Percentiles rank a stretch among this genome's conserved stretches.
Conservation (phyloP, 805 yeast genomes). For the Starmerella sp. region DNA sequence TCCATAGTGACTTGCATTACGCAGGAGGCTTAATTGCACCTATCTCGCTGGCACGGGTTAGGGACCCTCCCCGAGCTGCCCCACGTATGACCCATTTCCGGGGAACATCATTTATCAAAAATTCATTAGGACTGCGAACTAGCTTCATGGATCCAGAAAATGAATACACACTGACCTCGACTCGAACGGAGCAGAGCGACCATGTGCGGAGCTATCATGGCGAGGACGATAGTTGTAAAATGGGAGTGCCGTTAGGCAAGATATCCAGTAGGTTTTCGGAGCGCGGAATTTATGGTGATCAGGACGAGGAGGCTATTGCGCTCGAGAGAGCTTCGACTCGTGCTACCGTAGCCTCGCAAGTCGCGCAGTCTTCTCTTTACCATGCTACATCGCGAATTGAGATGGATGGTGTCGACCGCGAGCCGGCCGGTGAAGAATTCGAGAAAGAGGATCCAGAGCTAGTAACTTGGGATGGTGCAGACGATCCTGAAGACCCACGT, state of each 20-base stretch:
- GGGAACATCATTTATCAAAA: not conserved
- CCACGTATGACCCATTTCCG: not conserved
- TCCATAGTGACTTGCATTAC: no score
- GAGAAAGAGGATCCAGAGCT: slow-evolving; percentile 49
- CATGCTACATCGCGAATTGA: slow-evolving; percentile 18
- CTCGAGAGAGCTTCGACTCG: slow-evolving; percentile 37
- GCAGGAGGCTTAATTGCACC: no score
- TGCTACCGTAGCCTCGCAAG: slow-evolving; percentile 30
- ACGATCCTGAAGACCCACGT: slow-evolving; percentile 53
- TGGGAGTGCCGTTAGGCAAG: not conserved
- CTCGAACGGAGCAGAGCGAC: not conserved
- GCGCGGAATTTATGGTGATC: slow-evolving; percentile 35
- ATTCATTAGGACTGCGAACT: not conserved
- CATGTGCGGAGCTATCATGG: not conserved
- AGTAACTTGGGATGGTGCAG: slow-evolving; percentile 54
- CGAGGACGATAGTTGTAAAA: not conserved
- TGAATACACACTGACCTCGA: not conserved
- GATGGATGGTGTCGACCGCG: slow-evolving; percentile 23
- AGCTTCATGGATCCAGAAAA: not conserved
- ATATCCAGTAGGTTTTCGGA: slow-evolving; percentile 15
- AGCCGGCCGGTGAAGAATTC: slow-evolving; percentile 42
- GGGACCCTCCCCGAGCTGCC: not conserved
- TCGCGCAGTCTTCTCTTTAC: slow-evolving; percentile 21
- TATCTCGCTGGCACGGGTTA: not conserved
- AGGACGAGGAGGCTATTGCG: slow-evolving; percentile 31